Conservation (phyloP, 805 yeast species). For the Barnettozyma botsteinii region DNA sequence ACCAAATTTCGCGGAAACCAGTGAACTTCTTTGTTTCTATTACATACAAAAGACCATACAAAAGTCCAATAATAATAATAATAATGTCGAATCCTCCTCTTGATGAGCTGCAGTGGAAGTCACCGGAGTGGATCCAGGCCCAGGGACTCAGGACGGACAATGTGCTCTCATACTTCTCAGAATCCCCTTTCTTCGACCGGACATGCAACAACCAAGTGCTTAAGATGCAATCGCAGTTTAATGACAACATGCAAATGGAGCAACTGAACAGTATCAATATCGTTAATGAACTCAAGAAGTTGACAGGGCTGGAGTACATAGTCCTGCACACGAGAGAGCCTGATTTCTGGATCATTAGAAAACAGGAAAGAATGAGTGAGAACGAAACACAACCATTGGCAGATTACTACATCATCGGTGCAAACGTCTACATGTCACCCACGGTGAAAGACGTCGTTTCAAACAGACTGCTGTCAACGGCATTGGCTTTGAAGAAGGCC, state of each 20-base stretch:
- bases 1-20: background rate
- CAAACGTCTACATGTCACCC: slow-evolving; percentile 90
- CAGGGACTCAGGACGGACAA: slow-evolving; percentile 84
- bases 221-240: slow-evolving; percentile 91
- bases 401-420: slow-evolving; percentile 86
- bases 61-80: too few species aligned
- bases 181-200: slow-evolving; percentile 92
- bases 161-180: slow-evolving; percentile 87
- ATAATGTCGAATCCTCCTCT: slow-evolving; percentile 33
- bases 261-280: slow-evolving; percentile 29
- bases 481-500: slow-evolving; percentile 38
- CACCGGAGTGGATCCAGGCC: slow-evolving; percentile 95
- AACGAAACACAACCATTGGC: slow-evolving; percentile 49
- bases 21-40: background rate
- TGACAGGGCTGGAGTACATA: slow-evolving; percentile 84
- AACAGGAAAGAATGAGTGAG: slow-evolving; percentile 61
- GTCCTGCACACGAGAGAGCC: slow-evolving; percentile 76
- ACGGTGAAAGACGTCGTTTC: slow-evolving; percentile 63
- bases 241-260: slow-evolving; percentile 34
- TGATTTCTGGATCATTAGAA: slow-evolving; percentile 85
- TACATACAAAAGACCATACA: background rate
- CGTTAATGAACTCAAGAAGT: slow-evolving; percentile 58
- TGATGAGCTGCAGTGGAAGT: slow-evolving; percentile 94
- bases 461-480: slow-evolving; percentile 45
- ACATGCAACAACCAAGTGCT: slow-evolving; percentile 91